A percentile compares a stretch with the other conserved stretches of the same genome.
Conservation (phyloP, 1,284 basidiomycete species). For the Singerocomus inundabilis region DNA sequence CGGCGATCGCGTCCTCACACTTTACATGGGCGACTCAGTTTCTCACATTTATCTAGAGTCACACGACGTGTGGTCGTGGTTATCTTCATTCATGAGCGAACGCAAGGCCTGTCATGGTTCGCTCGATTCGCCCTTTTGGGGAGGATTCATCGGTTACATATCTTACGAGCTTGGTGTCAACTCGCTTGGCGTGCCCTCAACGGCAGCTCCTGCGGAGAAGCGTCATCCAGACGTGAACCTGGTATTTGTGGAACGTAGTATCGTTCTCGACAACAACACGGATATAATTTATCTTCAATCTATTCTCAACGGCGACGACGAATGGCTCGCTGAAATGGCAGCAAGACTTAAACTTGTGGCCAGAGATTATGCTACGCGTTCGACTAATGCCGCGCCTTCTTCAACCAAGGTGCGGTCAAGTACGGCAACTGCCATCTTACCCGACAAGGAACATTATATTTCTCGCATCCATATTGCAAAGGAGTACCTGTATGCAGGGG, state of each 20-base stretch:
- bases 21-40: conserved; percentile 36
- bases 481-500: conserved; percentile 77
- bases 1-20: conserved; percentile 46
- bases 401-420: conserved; percentile 27
- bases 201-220: conserved; percentile 18
- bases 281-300: conserved; percentile 61
- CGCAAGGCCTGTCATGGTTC: conserved; percentile 47
- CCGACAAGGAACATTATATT: conserved; percentile 64
- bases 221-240: conserved; percentile 69
- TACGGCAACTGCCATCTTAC: conserved; percentile 44
- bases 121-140: conserved; percentile 70
- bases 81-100: conserved; percentile 61
- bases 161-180: conserved; percentile 75
- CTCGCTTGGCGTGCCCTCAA: conserved; percentile 44
- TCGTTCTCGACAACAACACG: conserved; percentile 59
- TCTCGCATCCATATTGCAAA: conserved; percentile 72
- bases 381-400: conserved; percentile 15
- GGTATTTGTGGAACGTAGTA: conserved; percentile 71
- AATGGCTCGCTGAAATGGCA: conserved; percentile 52
- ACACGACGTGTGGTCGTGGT: conserved; percentile 68
- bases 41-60: conserved; percentile 39
- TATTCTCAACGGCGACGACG: conserved; percentile 52
- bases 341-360: conserved; percentile 18
- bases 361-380: conserved; percentile 30
- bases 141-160: conserved; percentile 68